Evolutionary conservation across 257 asterid genomes (phyloP).

Genomic region (Jasminum sambac): DNA sequence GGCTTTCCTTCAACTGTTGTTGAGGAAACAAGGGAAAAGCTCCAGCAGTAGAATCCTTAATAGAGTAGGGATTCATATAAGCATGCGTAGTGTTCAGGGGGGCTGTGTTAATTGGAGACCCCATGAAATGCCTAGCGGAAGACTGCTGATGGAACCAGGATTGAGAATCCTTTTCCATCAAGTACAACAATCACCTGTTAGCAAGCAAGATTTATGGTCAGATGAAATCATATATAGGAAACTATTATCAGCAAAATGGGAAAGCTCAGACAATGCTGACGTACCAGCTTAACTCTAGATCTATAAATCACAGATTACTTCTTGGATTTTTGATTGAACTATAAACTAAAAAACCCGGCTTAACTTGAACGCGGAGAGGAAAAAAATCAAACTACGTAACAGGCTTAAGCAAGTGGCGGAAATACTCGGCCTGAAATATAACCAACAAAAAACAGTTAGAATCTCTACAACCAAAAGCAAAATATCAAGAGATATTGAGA

Average conservation of each 20-base stretch:
- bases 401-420: slow-evolving; percentile 89
- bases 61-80: slow-evolving; percentile 39
- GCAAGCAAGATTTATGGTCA: slow-evolving; percentile 20
- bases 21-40: slow-evolving; percentile 36
- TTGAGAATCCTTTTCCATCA: slow-evolving; percentile 68
- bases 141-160: slow-evolving; percentile 50
- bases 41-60: slow-evolving; percentile 43
- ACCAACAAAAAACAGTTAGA: slow-evolving; percentile 27
- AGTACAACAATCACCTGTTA: slow-evolving; percentile 53
- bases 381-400: slow-evolving; percentile 76
- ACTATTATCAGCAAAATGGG: neutral
- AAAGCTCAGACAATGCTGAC: slow-evolving; percentile 2
- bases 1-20: slow-evolving; percentile 38
- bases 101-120: slow-evolving; percentile 35
- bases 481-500: slow-evolving; percentile 17
- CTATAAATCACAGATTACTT: slow-evolving; percentile 42
- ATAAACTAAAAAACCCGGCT: slow-evolving; percentile 51
- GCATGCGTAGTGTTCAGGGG: slow-evolving; percentile 35
- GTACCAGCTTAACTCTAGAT: slow-evolving; percentile 32
- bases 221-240: slow-evolving; percentile 5
- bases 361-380: slow-evolving; percentile 47
- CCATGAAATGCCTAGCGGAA: slow-evolving; percentile 34
- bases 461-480: slow-evolving; percentile 2
- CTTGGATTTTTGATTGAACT: slow-evolving; percentile 46
- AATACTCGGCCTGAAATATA: slow-evolving; percentile 89